phyloP scores from a whole-genome alignment of 495 filamentous ascomycete genomes.

The Polyplosphaeria fusca region DNA sequence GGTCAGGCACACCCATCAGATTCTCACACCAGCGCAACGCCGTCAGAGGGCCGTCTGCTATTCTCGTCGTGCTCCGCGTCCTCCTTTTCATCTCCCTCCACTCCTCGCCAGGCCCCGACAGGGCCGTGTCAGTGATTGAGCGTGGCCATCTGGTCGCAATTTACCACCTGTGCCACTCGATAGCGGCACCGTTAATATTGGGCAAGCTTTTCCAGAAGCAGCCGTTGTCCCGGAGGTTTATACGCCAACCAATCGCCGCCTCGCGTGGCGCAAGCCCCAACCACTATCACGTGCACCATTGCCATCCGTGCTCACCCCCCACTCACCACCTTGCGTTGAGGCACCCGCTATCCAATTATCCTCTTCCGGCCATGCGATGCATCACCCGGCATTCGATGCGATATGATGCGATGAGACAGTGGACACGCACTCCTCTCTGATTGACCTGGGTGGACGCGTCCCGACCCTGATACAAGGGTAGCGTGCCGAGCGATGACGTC shows the following conservation, averaged over 20 bases:
- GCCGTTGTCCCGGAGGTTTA: background rate
- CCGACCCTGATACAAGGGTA: no score
- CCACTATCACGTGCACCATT: background rate
- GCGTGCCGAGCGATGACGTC: conserved; percentile 11
- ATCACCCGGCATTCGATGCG: no score
- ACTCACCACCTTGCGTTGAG: background rate
- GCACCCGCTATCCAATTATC: conserved; percentile 7
- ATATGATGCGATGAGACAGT: no score
- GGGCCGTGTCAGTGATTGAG: background rate
- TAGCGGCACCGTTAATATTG: background rate
- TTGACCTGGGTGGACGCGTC: no score
- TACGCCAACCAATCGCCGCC: no score
- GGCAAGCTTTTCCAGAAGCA: background rate
- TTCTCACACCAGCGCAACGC: background rate
- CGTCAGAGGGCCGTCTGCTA: background rate
- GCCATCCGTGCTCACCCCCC: background rate
- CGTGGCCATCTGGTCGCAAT: background rate
- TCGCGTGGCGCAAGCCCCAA: no score
- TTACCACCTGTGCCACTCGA: conserved; percentile 5
- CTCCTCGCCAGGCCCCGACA: background rate
- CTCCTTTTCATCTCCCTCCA: background rate
- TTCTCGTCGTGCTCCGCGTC: background rate
- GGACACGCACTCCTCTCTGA: no score
- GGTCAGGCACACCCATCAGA: background rate
- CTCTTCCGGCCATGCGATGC: conserved; percentile 1